These are phyloP conservation scores for Penstemon newberryi DNA, from an alignment of 257 asterid genomes.

Conservation along the genomic window DNA sequence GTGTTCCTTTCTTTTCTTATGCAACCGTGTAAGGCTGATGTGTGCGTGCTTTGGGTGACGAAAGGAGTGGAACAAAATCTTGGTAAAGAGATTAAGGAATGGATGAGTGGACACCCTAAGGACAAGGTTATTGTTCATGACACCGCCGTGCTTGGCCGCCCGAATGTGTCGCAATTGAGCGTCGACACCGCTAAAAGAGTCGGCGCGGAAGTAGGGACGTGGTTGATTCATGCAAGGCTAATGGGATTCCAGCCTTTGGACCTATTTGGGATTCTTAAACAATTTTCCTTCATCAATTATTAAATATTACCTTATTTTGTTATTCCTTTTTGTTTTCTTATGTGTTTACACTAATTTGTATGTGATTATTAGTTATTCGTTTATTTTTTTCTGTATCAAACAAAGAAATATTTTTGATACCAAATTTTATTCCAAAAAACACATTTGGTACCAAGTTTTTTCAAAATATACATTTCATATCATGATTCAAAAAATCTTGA, in stretches of 20 bases:
- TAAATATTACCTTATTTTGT: too few relatives aligned
- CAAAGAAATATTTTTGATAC: too few relatives aligned
- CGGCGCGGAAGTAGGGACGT: conserved; percentile 67
- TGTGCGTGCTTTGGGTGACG: conserved; percentile 69
- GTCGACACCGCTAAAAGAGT: conserved; percentile 50
- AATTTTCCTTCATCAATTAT: too few relatives aligned
- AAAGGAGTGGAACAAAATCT: conserved; percentile 65
- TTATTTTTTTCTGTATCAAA: too few relatives aligned
- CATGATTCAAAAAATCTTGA: too few relatives aligned
- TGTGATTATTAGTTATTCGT: too few relatives aligned
- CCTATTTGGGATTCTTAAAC: conserved; percentile 71
- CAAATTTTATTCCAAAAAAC: too few relatives aligned
- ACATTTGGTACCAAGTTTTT: too few relatives aligned
- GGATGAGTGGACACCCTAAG: conserved; percentile 53
- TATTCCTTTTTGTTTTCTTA: too few relatives aligned
- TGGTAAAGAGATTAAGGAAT: conserved; percentile 54
- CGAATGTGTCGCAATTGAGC: conserved; percentile 59
- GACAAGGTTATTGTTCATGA: conserved; percentile 63
- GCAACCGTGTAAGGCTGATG: conserved; percentile 58
- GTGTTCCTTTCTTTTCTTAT: conserved; percentile 67
- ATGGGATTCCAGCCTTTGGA: conserved; percentile 68
- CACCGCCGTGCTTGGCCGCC: conserved; percentile 63
- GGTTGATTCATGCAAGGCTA: conserved; percentile 54
- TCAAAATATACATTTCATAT: too few relatives aligned
- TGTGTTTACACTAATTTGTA: too few relatives aligned